phyloP scores from a whole-genome alignment of 371 early-diverging fungal genomes.

The Mortierella polycephala region DNA sequence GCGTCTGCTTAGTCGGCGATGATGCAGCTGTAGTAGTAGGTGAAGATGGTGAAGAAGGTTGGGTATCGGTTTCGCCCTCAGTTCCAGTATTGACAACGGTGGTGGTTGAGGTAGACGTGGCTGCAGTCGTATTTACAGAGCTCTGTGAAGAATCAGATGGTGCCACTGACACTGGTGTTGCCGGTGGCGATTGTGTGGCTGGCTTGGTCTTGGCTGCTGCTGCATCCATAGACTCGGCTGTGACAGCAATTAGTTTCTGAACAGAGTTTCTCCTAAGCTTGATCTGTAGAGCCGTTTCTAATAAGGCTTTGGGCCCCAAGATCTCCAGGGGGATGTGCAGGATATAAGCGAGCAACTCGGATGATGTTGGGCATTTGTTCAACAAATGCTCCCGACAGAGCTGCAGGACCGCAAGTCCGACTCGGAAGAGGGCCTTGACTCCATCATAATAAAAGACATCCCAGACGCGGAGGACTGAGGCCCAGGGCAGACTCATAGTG shows the following conservation, averaged over 20 bases:
- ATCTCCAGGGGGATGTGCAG: slow-evolving; percentile 84
- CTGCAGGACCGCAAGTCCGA: slow-evolving; percentile 83
- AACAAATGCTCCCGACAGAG: slow-evolving; percentile 58
- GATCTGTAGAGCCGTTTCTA: slow-evolving; percentile 55
- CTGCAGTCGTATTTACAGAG: not conserved
- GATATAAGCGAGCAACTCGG: slow-evolving; percentile 69
- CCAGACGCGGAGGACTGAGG: slow-evolving; percentile 91
- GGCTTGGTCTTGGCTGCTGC: not conserved
- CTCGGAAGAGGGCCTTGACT: slow-evolving; percentile 77
- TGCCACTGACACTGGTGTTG: not conserved
- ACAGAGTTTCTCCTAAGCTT: slow-evolving; percentile 18
- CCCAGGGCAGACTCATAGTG: slow-evolving; percentile 92
- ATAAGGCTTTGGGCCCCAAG: slow-evolving; percentile 72
- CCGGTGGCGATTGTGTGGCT: not conserved
- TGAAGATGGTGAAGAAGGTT: no score
- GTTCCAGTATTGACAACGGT: no score
- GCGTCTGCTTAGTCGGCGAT: no score
- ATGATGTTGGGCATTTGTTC: slow-evolving; percentile 19
- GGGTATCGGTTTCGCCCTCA: no score
- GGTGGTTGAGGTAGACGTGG: not conserved
- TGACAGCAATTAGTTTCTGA: slow-evolving; percentile 18
- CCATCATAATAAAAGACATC: slow-evolving; percentile 92
- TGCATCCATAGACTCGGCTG: slow-evolving; percentile 27
- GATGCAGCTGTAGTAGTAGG: no score
- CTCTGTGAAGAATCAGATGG: no score